Conservation (phyloP, 805 yeast species). For the Lipomyces sp. region DNA sequence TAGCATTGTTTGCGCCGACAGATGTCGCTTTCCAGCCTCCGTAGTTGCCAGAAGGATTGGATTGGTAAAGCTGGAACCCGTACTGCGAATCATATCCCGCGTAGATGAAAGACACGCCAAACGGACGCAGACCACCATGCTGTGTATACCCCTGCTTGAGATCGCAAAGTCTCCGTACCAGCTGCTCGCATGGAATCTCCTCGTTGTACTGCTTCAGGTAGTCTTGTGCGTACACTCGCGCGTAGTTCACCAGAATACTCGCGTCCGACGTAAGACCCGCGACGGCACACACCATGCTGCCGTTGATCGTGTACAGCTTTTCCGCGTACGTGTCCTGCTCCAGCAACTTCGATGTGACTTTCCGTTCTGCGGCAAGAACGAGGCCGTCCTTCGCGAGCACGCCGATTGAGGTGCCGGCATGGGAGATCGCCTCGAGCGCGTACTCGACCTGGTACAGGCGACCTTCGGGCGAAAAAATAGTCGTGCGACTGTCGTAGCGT, state of each 20-base stretch:
- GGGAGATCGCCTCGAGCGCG: conserved; percentile 85
- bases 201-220: conserved; percentile 84
- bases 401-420: conserved; percentile 81
- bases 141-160: conserved; percentile 97
- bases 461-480: conserved; percentile 98
- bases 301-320: conserved; percentile 82
- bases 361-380: conserved; percentile 94
- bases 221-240: conserved; percentile 80
- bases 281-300: conserved; percentile 80
- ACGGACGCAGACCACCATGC: conserved; percentile 94
- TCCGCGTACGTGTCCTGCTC: conserved; percentile 94
- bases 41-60: conserved; percentile 96
- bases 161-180: conserved; percentile 86
- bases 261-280: conserved; percentile 99
- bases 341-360: conserved; percentile 84
- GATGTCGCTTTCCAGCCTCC: conserved; percentile 98
- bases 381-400: conserved; percentile 79
- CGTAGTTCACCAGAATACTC: conserved; percentile 77
- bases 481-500: conserved; percentile 98
- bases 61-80: conserved; percentile 88
- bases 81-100: conserved; percentile 87
- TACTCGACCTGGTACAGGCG: conserved; percentile 96
- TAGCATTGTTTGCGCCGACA: conserved; percentile 93
- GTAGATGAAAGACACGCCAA: conserved; percentile 92
- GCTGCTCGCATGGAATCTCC: conserved; percentile 87